phyloP scores from a whole-genome alignment of 1,139 yeast species.

The Pichia sp. region DNA sequence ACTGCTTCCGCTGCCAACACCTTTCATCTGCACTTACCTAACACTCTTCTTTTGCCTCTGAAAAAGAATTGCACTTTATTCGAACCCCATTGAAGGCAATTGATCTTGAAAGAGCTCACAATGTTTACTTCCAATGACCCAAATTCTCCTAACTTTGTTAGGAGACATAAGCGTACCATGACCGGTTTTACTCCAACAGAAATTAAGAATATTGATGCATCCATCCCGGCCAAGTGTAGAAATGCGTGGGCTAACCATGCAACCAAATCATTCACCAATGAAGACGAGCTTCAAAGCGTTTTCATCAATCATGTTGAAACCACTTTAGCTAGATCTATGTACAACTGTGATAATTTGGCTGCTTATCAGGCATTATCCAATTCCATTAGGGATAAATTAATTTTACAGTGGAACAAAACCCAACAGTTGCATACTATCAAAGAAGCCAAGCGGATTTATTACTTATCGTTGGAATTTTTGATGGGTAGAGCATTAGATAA shows the following conservation, averaged over 20 bases:
- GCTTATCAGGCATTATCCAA: conserved; percentile 87
- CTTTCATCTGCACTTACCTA: neutral
- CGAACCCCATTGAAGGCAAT: too few relatives aligned
- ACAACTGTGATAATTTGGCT: conserved; percentile 86
- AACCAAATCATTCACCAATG: conserved; percentile 41
- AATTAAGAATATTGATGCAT: conserved; percentile 72
- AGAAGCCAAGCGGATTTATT: conserved; percentile 83
- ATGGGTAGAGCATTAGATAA: conserved; percentile 97
- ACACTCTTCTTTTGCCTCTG: neutral
- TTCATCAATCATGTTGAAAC: conserved; percentile 87
- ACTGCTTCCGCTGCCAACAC: too few relatives aligned
- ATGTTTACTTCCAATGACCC: conserved; percentile 13
- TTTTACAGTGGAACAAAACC: conserved; percentile 88
- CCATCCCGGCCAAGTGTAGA: conserved; percentile 73
- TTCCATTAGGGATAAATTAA: conserved; percentile 70
- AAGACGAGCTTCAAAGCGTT: conserved; percentile 57
- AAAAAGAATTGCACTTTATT: too few relatives aligned
- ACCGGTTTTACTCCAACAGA: conserved; percentile 92
- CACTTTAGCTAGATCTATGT: conserved; percentile 78
- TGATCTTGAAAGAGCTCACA: neutral
- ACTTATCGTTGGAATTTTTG: conserved; percentile 78
- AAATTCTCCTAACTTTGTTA: conserved; percentile 2
- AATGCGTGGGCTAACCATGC: conserved; percentile 67
- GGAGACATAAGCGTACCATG: conserved; percentile 54
- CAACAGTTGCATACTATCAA: conserved; percentile 82